Evolutionary conservation across 1,284 basidiomycete genomes (phyloP), one percentile per base, ranked within the genome.

Genomic region (Malassezia restricta): DNA sequence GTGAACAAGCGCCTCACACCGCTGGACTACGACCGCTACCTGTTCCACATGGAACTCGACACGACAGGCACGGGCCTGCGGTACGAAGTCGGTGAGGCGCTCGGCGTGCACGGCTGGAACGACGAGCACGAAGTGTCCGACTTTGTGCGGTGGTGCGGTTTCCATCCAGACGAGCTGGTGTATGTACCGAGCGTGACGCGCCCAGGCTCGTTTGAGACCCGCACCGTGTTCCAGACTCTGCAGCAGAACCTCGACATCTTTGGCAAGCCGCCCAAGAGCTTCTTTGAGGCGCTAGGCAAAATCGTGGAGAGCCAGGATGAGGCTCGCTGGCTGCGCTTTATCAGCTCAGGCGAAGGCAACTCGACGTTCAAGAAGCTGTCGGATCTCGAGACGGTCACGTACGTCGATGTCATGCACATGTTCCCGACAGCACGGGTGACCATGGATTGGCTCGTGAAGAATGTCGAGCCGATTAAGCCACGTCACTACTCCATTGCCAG

Each of bases 401-500:
- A 92, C 72, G 89, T 84, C 43, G 89, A 98, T 68, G 79, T 98
- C 24, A 76, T 98, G 48, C 78, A 77, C 66, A 80, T 79, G 73
- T 96, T 90, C 76, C 79, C 79, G 38, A 86, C 83, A 57, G 90
- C 92, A 17, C 79, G 79, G 61, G 86, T 87, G 9, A 79, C 56
- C 6, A 59, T 73, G n/a, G 87, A 88, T 70, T 84, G 85, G 74
- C 75, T 95, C 63, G 77, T 94, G 47, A 86, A 85, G 6, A 88
- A 96, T 74, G 92, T 76, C 17, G 68, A 75, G 57, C 63, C 65
- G 46, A 76, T 91, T 78, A 90, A 95, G 76, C 91, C 92, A 6
- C 81, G 94, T 63, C 94, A 98, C 76, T 98, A 98, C 76, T 92
- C 88, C 75, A 98, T 98, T 67, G 92, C 92, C 27, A 90, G 86